Conservation (phyloP, 1,284 basidiomycete species). For the Boletus albobrunnescens region DNA sequence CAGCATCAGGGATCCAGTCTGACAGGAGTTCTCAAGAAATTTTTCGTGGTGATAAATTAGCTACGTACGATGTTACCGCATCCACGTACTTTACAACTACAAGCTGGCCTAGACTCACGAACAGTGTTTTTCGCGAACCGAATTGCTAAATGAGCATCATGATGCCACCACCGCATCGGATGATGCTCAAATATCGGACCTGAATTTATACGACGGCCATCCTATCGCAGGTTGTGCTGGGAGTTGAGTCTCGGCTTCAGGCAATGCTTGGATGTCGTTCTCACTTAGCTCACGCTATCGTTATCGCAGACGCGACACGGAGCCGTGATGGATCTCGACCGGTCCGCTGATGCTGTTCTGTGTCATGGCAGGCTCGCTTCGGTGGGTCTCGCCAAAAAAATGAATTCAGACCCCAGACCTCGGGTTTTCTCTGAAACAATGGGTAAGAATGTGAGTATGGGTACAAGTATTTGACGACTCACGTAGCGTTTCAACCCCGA, state of each 20-base stretch:
- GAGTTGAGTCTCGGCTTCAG: constrained; percentile 1
- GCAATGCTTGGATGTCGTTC: constrained; percentile 2
- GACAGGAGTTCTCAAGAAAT: constrained; percentile 22
- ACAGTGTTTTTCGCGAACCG: constrained; percentile 2
- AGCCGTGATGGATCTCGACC: constrained; percentile 17
- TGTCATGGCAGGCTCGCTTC: constrained; percentile 5
- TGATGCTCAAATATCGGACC: constrained; percentile 3
- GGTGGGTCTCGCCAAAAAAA: not conserved
- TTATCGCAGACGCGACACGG: constrained; percentile 13
- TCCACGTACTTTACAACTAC: constrained; percentile 7
- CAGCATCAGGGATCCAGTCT: constrained; percentile 13
- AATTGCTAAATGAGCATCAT: constrained; percentile 1
- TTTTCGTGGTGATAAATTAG: constrained; percentile 22
- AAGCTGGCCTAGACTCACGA: constrained; percentile 4
- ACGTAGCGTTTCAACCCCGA: not conserved
- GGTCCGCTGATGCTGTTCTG: not conserved
- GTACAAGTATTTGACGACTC: too few relatives aligned
- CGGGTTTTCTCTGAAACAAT: constrained; percentile 1
- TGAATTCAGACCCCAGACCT: not conserved
- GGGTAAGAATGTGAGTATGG: not conserved
- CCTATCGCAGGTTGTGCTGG: not conserved
- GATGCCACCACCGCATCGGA: not conserved
- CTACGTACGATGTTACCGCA: constrained; percentile 25
- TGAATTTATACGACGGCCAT: constrained; percentile 6
- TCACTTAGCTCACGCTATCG: constrained; percentile 16